phyloP scores from a whole-genome alignment of 805 yeast species.

The Candida xiaguanensis region DNA sequence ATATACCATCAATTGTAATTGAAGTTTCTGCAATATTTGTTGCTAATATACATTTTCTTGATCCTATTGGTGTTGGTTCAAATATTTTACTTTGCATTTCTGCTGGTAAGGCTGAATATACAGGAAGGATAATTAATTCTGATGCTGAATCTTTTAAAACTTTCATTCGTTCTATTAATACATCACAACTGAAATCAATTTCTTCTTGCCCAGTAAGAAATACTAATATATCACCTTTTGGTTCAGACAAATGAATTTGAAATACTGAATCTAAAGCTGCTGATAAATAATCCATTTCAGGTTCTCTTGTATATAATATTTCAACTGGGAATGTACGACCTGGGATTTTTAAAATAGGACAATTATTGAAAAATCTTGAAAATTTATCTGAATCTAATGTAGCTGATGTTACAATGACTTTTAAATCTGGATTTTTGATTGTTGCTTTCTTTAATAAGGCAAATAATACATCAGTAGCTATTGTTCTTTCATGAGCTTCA shows the following conservation, averaged over 20 bases:
- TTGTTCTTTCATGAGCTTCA: conserved; percentile 96
- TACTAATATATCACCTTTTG: conserved; percentile 75
- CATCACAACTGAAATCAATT: conserved; percentile 84
- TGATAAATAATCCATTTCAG: conserved; percentile 82
- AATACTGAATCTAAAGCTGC: conserved; percentile 81
- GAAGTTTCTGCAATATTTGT: conserved; percentile 98
- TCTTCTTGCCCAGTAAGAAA: conserved; percentile 93
- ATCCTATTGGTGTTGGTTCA: conserved; percentile 79
- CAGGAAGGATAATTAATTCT: conserved; percentile 77
- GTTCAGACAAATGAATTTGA: conserved; percentile 80
- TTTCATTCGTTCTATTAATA: conserved; percentile 60
- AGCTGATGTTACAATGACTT: conserved; percentile 86
- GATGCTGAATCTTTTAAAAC: conserved; percentile 52
- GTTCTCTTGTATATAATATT: conserved; percentile 70
- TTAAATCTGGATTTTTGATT: conserved; percentile 61
- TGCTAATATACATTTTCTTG: conserved; percentile 87
- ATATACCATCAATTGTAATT: conserved; percentile 90
- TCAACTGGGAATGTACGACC: conserved; percentile 94
- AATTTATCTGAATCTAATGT: conserved; percentile 89
- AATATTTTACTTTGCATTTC: conserved; percentile 87
- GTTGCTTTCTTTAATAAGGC: conserved; percentile 80
- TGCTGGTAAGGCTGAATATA: conserved; percentile 87
- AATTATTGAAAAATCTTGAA: conserved; percentile 67
- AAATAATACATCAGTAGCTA: conserved; percentile 88
- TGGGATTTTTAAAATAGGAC: conserved; percentile 82